A percentile compares a stretch with the other conserved stretches of the same genome.
Conservation (phyloP, 192 early-diverging fungal species). For the Linderina pennispora region DNA sequence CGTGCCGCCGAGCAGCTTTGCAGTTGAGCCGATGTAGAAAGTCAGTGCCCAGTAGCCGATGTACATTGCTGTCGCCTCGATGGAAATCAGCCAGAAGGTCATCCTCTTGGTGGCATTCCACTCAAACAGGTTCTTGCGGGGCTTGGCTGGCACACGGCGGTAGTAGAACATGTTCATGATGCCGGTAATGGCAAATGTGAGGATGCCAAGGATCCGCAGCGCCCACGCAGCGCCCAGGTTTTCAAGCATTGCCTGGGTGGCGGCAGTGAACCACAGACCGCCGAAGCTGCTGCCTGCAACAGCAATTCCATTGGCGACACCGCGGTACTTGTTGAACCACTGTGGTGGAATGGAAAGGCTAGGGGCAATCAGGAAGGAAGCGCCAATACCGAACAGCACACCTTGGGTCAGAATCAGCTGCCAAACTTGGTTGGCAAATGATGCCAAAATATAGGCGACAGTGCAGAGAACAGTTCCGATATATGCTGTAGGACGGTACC, state of each 20-base stretch:
- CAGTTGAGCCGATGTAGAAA: constrained; percentile 30
- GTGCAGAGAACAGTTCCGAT: constrained; percentile 32
- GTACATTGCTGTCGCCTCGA: constrained; percentile 28
- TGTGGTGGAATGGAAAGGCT: constrained; percentile 58
- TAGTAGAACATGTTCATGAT: constrained; percentile 26
- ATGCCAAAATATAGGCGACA: constrained; percentile 24
- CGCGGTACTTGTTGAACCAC: constrained; percentile 63
- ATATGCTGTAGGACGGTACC: constrained; percentile 22
- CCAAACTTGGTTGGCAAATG: constrained; percentile 50
- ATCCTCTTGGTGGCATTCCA: constrained; percentile 12
- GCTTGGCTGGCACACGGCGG: constrained; percentile 39
- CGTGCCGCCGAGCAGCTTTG: constrained; percentile 15
- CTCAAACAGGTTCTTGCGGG: constrained; percentile 40
- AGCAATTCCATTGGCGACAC: constrained; percentile 68
- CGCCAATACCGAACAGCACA: constrained; percentile 66
- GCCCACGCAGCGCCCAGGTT: constrained; percentile 56
- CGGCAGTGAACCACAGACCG: constrained; percentile 58
- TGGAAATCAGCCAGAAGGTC: constrained; percentile 25
- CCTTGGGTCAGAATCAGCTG: constrained; percentile 72
- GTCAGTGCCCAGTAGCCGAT: constrained; percentile 44
- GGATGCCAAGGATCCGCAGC: constrained; percentile 59
- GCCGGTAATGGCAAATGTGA: constrained; percentile 36
- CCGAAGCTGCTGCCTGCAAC: constrained; percentile 70
- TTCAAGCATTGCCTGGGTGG: constrained; percentile 55
- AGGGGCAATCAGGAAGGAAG: constrained; percentile 59